Percentiles rank a stretch among this genome's conserved stretches.
Conservation (phyloP, 1,139 yeast genomes). For the Suhomyces panamericanus region DNA sequence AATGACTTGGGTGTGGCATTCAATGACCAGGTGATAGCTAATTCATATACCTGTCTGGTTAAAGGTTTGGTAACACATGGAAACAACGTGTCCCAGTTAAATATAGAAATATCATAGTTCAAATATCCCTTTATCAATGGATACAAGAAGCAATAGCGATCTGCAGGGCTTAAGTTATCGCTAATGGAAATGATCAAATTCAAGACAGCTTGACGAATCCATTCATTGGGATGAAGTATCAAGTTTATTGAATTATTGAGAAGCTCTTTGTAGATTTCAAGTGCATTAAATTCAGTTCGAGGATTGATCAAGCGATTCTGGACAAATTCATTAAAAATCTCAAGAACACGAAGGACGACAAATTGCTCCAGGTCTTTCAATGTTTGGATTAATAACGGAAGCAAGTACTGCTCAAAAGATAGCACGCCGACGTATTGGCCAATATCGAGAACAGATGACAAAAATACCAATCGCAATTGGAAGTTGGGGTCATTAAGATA, state of each 20-base stretch:
- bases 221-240: conserved; percentile 80
- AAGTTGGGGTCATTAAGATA: conserved; percentile 80
- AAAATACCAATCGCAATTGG: conserved; percentile 66
- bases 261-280: conserved; percentile 42
- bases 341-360: conserved; percentile 75
- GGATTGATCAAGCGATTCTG: conserved; percentile 37
- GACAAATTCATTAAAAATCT: conserved; percentile 53
- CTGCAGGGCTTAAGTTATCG: conserved; percentile 68
- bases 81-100: conserved; percentile 63
- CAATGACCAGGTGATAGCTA: conserved; percentile 71
- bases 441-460: conserved; percentile 72
- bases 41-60: conserved; percentile 62
- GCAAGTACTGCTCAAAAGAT: conserved; percentile 81
- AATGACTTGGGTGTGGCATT: conserved; percentile 61
- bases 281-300: conserved; percentile 39
- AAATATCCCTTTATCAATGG: conserved; percentile 80
- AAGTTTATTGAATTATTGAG: conserved; percentile 32
- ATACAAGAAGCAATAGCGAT: conserved; percentile 75
- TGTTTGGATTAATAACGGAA: conserved; percentile 82
- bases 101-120: conserved; percentile 69
- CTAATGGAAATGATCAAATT: conserved; percentile 63
- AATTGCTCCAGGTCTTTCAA: conserved; percentile 80
- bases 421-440: conserved; percentile 80
- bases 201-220: conserved; percentile 75
- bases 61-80: conserved; percentile 68